These are phyloP conservation scores for Cornus kousa DNA, from an alignment of 148 eudicot genomes.

Conservation along the genomic window DNA sequence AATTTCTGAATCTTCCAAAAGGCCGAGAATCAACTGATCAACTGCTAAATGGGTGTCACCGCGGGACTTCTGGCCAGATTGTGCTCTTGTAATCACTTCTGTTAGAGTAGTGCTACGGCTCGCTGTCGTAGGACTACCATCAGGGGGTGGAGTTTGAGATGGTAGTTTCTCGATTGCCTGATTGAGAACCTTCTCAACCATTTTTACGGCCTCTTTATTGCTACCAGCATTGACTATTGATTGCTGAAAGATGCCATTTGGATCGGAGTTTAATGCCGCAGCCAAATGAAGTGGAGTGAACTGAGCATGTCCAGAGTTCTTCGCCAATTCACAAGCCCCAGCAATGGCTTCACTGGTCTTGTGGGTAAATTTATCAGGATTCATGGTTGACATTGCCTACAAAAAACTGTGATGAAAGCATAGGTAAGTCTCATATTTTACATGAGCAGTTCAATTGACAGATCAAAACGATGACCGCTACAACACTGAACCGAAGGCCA, in stretches of 20 bases:
- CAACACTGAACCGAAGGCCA: background rate
- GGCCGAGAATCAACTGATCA: slow-evolving; percentile 68
- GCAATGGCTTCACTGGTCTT: slow-evolving; percentile 65
- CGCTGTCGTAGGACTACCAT: slow-evolving; percentile 46
- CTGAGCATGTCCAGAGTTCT: slow-evolving; percentile 62
- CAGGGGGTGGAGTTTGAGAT: slow-evolving; percentile 66
- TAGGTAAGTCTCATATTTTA: background rate
- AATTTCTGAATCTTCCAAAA: slow-evolving; percentile 75
- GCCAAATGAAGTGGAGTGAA: slow-evolving; percentile 75
- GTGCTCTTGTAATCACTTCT: slow-evolving; percentile 69
- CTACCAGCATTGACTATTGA: slow-evolving; percentile 56
- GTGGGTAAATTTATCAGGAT: slow-evolving; percentile 75
- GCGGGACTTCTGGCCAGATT: slow-evolving; percentile 52
- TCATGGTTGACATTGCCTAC: slow-evolving; percentile 33
- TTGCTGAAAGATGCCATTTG: slow-evolving; percentile 57
- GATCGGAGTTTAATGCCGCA: slow-evolving; percentile 41
- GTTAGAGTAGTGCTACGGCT: slow-evolving; percentile 37
- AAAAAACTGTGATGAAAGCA: background rate
- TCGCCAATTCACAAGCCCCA: slow-evolving; percentile 59
- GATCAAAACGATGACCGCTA: background rate
- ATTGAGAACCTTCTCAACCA: slow-evolving; percentile 55
- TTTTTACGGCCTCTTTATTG: slow-evolving; percentile 48
- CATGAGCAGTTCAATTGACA: background rate
- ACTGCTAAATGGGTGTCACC: slow-evolving; percentile 79
- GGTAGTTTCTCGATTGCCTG: slow-evolving; percentile 61